Conservation (phyloP, 1,139 yeast genomes). For the Nakaseomyces uthaithaninus region DNA sequence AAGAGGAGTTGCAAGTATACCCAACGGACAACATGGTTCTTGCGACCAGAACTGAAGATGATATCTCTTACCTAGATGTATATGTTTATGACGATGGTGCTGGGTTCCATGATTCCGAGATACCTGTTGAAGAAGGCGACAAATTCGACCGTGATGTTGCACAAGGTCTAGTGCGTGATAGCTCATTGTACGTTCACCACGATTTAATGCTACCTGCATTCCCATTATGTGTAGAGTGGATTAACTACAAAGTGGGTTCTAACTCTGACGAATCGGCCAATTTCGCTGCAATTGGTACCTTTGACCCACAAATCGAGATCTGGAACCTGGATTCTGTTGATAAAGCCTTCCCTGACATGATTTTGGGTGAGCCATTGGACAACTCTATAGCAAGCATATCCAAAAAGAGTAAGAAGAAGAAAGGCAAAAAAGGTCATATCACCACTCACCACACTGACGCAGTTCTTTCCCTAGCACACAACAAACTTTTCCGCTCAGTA, state of each 20-base stretch:
- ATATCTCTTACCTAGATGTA: slow-evolving; percentile 82
- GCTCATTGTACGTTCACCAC: slow-evolving; percentile 84
- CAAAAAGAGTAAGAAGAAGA: slow-evolving; percentile 44
- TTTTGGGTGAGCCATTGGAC: slow-evolving; percentile 69
- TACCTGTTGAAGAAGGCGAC: slow-evolving; percentile 55
- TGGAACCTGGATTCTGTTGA: slow-evolving; percentile 94
- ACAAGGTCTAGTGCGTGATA: slow-evolving; percentile 60
- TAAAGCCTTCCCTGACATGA: slow-evolving; percentile 89
- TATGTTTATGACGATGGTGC: slow-evolving; percentile 94
- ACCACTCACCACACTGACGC: slow-evolving; percentile 90
- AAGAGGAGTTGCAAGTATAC: slow-evolving; percentile 74
- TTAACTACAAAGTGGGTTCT: slow-evolving; percentile 61
- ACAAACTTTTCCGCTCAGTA: slow-evolving; percentile 71
- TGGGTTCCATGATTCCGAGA: slow-evolving; percentile 58
- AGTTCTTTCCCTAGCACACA: slow-evolving; percentile 77
- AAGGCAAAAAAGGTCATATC: slow-evolving; percentile 46
- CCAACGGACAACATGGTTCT: slow-evolving; percentile 86
- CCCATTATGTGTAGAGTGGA: slow-evolving; percentile 95
- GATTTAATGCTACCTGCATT: slow-evolving; percentile 95
- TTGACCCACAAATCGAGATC: slow-evolving; percentile 93
- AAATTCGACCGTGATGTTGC: slow-evolving; percentile 58
- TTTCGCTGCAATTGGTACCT: slow-evolving; percentile 93
- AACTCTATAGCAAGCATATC: slow-evolving; percentile 38
- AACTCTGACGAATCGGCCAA: slow-evolving; percentile 53
- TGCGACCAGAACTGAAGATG: slow-evolving; percentile 95